Conservation (phyloP, 2,329 filamentous ascomycete species). For the Lachnum nothofagi region DNA sequence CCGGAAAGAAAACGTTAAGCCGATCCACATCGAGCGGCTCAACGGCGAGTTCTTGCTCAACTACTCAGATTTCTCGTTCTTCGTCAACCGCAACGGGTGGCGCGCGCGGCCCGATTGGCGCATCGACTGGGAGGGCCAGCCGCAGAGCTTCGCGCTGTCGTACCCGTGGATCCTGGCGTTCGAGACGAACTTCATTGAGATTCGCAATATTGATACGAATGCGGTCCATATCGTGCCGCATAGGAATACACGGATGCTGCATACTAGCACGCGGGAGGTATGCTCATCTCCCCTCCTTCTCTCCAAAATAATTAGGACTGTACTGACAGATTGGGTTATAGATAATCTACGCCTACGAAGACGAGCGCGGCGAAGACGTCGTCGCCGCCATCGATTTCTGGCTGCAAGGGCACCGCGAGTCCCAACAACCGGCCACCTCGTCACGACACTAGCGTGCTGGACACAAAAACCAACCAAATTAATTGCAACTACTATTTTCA, state of each 20-base stretch:
- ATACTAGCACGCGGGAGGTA: conserved; percentile 95
- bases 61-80: conserved; percentile 98
- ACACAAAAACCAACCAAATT: too few relatives aligned
- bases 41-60: conserved; percentile 96
- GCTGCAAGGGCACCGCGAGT: conserved; percentile 38
- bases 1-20: conserved; percentile 85
- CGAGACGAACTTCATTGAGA: conserved; percentile 95
- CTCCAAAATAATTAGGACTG: conserved; percentile 10
- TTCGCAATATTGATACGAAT: conserved; percentile 89
- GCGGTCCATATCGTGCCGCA: conserved; percentile 94
- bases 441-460: conserved; percentile 24
- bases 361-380: conserved; percentile 87
- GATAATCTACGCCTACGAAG: conserved; percentile 97
- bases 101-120: conserved; percentile 92
- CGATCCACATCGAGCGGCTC: conserved; percentile 94
- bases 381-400: conserved; percentile 96
- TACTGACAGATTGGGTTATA: conserved; percentile 37
- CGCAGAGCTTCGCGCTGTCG: conserved; percentile 86
- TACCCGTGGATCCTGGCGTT: conserved; percentile 97
- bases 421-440: conserved; percentile 20
- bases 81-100: conserved; percentile 98
- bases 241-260: conserved; percentile 95
- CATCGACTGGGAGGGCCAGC: conserved; percentile 94
- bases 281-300: conserved; percentile 35
- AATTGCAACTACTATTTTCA: conserved; percentile 5